These are phyloP conservation scores for Lanzia echinophila DNA, from an alignment of 2,329 filamentous ascomycete species.

Conservation along the genomic window DNA sequence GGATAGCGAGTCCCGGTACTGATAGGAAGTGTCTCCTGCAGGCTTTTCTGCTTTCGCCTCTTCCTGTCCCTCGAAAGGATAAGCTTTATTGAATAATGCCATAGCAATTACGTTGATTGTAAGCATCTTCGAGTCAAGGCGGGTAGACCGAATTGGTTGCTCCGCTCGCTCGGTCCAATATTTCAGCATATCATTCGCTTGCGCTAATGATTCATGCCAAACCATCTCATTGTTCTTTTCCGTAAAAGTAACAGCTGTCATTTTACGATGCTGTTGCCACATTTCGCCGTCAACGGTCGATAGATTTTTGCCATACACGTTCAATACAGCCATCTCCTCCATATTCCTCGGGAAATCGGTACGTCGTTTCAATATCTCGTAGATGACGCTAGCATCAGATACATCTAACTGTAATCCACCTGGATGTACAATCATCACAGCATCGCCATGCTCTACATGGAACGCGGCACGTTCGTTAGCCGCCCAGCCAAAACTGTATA, in stretches of 20 bases:
- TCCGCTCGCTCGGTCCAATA: neutral
- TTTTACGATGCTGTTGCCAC: neutral
- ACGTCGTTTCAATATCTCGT: neutral
- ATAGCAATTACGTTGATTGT: constrained; percentile 2
- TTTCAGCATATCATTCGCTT: neutral
- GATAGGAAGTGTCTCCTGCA: neutral
- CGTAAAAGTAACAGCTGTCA: neutral
- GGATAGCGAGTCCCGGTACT: neutral
- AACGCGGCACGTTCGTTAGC: constrained; percentile 1
- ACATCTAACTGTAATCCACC: neutral
- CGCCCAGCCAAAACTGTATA: constrained; percentile 2
- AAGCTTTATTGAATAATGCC: constrained; percentile 4
- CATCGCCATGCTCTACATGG: neutral
- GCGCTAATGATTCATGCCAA: neutral
- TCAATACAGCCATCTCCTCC: constrained; percentile 3
- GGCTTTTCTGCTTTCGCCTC: neutral
- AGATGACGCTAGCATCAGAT: neutral
- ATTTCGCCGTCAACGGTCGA: neutral
- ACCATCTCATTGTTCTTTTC: constrained; percentile 1
- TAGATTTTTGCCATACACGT: neutral
- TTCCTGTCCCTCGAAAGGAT: neutral
- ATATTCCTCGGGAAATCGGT: neutral
- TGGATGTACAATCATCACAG: neutral
- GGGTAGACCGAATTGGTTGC: neutral
- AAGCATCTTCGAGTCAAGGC: neutral